phyloP scores from a whole-genome alignment of 2,329 filamentous ascomycete species.

The Cladosporium colombiae region DNA sequence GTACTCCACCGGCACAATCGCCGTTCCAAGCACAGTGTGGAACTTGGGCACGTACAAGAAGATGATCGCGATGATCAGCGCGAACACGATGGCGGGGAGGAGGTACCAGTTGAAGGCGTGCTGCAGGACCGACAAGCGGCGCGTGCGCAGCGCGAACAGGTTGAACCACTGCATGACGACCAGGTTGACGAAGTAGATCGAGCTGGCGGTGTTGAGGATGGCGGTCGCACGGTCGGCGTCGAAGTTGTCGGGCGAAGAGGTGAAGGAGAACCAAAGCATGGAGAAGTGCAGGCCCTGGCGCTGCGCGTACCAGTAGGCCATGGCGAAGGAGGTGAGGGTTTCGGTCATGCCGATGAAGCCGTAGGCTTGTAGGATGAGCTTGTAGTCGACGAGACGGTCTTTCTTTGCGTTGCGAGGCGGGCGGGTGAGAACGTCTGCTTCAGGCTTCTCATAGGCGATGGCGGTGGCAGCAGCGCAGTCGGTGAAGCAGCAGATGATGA shows the following conservation, averaged over 20 bases:
- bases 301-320: constrained; percentile 49
- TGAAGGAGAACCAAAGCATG: constrained; percentile 68
- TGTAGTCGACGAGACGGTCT: constrained; percentile 72
- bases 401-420: constrained; percentile 68
- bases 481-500: constrained; percentile 65
- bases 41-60: constrained; percentile 65
- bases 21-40: constrained; percentile 62
- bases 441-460: constrained; percentile 74
- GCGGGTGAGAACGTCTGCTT: constrained; percentile 71
- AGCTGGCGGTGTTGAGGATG: constrained; percentile 65
- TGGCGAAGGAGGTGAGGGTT: constrained; percentile 45
- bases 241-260: constrained; percentile 50
- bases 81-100: constrained; percentile 70
- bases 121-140: constrained; percentile 65
- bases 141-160: constrained; percentile 66
- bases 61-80: constrained; percentile 68
- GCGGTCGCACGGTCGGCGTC: constrained; percentile 54
- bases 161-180: constrained; percentile 84
- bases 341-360: constrained; percentile 64
- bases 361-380: constrained; percentile 72
- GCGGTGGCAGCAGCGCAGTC: constrained; percentile 73
- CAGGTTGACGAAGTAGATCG: constrained; percentile 77
- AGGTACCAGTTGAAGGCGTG: constrained; percentile 72
- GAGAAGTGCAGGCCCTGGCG: constrained; percentile 64
- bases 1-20: constrained; percentile 66